Evolutionary conservation across 257 asterid species (phyloP).

Genomic region (Eucommia ulmoides): DNA sequence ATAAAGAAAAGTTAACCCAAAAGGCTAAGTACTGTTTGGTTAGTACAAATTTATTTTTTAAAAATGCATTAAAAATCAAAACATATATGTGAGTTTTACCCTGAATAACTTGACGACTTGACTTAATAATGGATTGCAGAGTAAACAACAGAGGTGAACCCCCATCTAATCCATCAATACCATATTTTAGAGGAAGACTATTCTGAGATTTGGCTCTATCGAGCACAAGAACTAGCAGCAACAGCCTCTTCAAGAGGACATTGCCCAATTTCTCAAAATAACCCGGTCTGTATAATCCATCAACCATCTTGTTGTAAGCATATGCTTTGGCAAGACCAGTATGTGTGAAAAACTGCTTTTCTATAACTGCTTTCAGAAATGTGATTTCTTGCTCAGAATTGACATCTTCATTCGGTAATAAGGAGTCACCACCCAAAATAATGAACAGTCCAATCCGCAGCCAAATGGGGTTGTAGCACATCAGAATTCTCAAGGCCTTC

Average conservation of each 20-base stretch:
- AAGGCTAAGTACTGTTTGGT: slow-evolving; percentile 1
- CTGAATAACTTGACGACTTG: slow-evolving; percentile 68
- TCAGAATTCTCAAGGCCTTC: slow-evolving; percentile 59
- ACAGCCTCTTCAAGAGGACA: slow-evolving; percentile 78
- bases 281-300: slow-evolving; percentile 92
- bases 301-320: slow-evolving; percentile 88
- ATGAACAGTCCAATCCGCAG: slow-evolving; percentile 74
- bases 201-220: slow-evolving; percentile 79
- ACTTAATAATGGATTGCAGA: slow-evolving; percentile 44
- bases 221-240: slow-evolving; percentile 70
- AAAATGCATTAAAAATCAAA: no score
- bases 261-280: slow-evolving; percentile 87
- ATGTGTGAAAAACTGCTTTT: slow-evolving; percentile 77
- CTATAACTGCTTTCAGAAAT: slow-evolving; percentile 73
- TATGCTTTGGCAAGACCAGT: slow-evolving; percentile 60
- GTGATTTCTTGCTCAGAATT: slow-evolving; percentile 69
- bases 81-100: no score
- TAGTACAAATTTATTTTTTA: no score
- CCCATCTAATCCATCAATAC: slow-evolving; percentile 95
- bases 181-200: slow-evolving; percentile 79
- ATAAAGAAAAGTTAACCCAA: slow-evolving; percentile 8
- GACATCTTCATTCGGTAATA: slow-evolving; percentile 55
- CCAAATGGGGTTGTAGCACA: slow-evolving; percentile 80
- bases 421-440: slow-evolving; percentile 76
- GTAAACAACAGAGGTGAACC: slow-evolving; percentile 87